These are phyloP conservation scores for Diaporthe citriasiana DNA, from an alignment of 2,329 filamentous ascomycete species.

Conservation along the genomic window DNA sequence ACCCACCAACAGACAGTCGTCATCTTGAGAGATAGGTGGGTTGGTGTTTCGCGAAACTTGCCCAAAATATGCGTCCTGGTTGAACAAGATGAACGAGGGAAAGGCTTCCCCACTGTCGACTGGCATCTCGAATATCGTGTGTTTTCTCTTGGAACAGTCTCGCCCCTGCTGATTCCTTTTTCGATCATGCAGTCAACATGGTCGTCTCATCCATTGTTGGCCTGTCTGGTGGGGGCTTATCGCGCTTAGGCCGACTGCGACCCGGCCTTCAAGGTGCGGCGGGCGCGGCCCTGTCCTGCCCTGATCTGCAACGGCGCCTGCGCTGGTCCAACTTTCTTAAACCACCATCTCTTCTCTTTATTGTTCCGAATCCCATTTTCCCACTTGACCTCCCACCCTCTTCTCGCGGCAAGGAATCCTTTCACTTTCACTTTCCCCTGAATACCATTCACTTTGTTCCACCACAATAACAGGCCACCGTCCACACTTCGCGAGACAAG, in stretches of 20 bases:
- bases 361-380: neutral
- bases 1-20: conserved; percentile 18
- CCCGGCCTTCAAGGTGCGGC: conserved; percentile 23
- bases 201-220: conserved; percentile 31
- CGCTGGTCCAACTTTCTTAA: conserved; percentile 20
- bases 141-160: neutral
- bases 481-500: neutral
- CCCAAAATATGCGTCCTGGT: neutral
- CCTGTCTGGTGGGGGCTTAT: conserved; percentile 24
- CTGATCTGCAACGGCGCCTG: conserved; percentile 30
- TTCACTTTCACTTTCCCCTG: neutral
- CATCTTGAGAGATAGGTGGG: conserved; percentile 10
- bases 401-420: neutral
- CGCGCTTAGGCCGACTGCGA: conserved; percentile 36
- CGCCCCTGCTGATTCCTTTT: conserved; percentile 9
- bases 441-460: conserved; percentile 21
- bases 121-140: neutral
- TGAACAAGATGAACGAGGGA: neutral
- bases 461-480: neutral
- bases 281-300: conserved; percentile 31
- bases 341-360: conserved; percentile 24
- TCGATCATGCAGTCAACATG: conserved; percentile 13
- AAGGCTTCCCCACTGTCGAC: neutral
- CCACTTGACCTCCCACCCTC: neutral
- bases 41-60: conserved; percentile 19